Base-by-base conservation (phyloP, 2,329 filamentous ascomycete species). In the Colletotrichum sansevieriae region DNA sequence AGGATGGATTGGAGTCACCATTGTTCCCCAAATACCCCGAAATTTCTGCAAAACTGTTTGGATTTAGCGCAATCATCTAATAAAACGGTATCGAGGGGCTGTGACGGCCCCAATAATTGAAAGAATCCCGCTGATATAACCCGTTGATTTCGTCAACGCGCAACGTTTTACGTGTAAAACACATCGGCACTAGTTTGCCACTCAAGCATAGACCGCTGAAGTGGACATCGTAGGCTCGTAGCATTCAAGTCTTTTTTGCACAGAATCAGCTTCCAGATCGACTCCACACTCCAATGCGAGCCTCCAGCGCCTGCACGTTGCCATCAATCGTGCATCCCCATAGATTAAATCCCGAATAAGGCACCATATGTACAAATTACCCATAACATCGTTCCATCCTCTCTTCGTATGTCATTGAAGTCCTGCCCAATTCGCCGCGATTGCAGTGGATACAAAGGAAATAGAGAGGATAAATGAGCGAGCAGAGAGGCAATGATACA, bases 11-110 rank as follows among this genome's bases (percentile, higher is more conserved):
- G 67, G 52, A 55, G 54, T 56, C 51, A 4, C 29, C 29, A 43
- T 43, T 18, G 33, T 57, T 55, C 37, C 39, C 61, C 35, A 52
- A 69, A 69, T 69, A 69, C 66, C 62, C 65, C 46, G n/a, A 33
- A 25, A 33, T 43, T 47, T 68, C 25, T 68, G 44, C 33, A 39
- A 43, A 39, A 51, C 35, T 41, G 1, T 56, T 51, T 33, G 41
- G 20, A 55, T 44, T 20, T 43, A 68, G 54, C 61, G n/a, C 33
- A 55, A 65, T 39, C 29, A 43, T 54, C 18, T 69, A 56, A 66
- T 61, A 37, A 66, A 51, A 61, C 56, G 49, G 66, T 66, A 69
- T 56, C 62, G 56, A n/a, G 15, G 37, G 33, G 33, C 37, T 15
- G 35, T 13, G 29, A 47, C 29, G 47, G 47, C 49, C 54, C 22